Evolutionary conservation across 345 rosid species (phyloP).

Genomic region (Sapria himalayana): DNA sequence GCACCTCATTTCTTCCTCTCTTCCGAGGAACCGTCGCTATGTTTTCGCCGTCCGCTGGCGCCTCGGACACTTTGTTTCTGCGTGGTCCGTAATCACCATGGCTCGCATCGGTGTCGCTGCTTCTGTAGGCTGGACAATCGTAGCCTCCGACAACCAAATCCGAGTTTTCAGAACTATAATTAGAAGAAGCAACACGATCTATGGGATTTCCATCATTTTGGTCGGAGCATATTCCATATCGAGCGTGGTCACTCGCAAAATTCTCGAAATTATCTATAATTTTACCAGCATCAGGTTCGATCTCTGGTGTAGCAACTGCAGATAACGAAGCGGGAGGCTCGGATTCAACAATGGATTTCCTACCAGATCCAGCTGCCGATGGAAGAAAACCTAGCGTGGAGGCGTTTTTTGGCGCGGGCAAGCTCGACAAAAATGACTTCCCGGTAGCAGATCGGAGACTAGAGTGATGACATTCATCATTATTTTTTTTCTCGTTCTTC

Average conservation of each 20-base stretch:
- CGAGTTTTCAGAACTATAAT: constrained; percentile 8
- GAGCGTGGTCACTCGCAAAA: constrained; percentile 13
- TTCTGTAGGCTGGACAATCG: too few relatives aligned
- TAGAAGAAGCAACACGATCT: background rate
- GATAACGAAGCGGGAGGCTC: constrained; percentile 15
- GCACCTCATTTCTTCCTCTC: constrained; percentile 55
- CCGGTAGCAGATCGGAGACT: constrained; percentile 28
- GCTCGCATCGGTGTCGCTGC: constrained; percentile 5
- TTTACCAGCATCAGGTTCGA: constrained; percentile 12
- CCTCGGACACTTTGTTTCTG: constrained; percentile 15
- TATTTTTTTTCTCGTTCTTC: constrained; percentile 26
- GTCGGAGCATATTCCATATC: too few relatives aligned
- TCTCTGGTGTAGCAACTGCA: constrained; percentile 5
- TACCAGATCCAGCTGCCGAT: constrained; percentile 27
- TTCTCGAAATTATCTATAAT: constrained; percentile 7
- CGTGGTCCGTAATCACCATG: constrained; percentile 10
- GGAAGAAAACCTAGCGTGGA: constrained; percentile 40
- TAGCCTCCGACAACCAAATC: too few relatives aligned
- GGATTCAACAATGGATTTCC: constrained; percentile 44
- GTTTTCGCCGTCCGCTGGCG: constrained; percentile 12
- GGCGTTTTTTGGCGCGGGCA: constrained; percentile 61
- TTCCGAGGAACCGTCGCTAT: constrained; percentile 26
- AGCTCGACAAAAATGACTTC: constrained; percentile 45
- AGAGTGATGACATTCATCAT: too few relatives aligned
- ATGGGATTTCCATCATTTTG: constrained; percentile 7